Evolutionary conservation across 108 stramenopile genomes (phyloP), one percentile per base, ranked within the genome.

Genomic region (Epithemia pelagica): DNA sequence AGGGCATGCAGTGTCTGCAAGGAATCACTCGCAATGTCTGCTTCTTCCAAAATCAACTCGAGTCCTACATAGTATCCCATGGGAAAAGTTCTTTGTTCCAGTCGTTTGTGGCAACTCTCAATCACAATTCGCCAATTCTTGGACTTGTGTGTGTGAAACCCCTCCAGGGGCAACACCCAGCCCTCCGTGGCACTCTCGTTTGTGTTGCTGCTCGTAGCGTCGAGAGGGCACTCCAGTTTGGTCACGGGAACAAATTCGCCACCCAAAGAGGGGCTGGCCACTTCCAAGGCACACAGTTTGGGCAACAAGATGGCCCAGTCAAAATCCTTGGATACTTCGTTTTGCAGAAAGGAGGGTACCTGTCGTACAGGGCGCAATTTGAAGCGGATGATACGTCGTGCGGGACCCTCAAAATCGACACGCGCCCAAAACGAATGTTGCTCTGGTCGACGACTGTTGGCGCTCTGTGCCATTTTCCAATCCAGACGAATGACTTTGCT

Each of bases 191-290:
- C 62, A 15, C 55, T 27, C 78, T 81, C 82, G 25, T 77, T 32
- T 31, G 51, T 59, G 23, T 52, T 46, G 46, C 37, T 22, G 28
- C 58, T 2, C 22, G 3, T 32, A 20, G 54, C 19, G 23, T 55
- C 2, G 3, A 61, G 60, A 24, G 68, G 46, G 18, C 79, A 32
- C 0, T 30, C 54, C 54, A 80, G 68, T 29, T 65, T 58, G 2
- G 33, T 57, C 37, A 78, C 69, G 63, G 84, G 75, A n/a, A 88
- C 78, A 66, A 88, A 88, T 31, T 74, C 72, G 23, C 83, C 86
- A 30, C 83, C 83, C 22, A 77, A 67, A 20, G 82, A 30, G 5
- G 72, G 67, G 27, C 27, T 75, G 3, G 79, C 72, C 60, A 81
- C 77, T 61, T 88, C 83, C 7, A 88, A 54, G 15, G 68, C 31